These are phyloP conservation scores for Lepidopterella palustris DNA, from an alignment of 495 filamentous ascomycete species.

Conservation along the genomic window DNA sequence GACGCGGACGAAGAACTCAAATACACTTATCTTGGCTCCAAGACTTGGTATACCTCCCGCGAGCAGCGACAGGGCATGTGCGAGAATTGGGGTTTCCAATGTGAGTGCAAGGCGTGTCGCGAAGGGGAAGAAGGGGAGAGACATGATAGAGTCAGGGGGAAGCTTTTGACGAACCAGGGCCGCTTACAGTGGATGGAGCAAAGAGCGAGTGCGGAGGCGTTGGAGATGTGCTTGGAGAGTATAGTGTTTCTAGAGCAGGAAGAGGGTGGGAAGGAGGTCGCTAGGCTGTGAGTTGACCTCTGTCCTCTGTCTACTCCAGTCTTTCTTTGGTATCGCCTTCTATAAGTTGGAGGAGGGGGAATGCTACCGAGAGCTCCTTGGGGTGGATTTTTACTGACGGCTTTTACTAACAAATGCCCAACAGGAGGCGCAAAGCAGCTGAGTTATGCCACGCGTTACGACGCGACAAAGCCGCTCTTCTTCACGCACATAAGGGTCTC, in stretches of 20 bases:
- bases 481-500: not conserved
- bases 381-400: no score
- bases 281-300: not conserved
- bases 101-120: conserved; percentile 5
- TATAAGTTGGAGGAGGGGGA: not conserved
- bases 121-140: not conserved
- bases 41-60: not conserved
- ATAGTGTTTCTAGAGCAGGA: not conserved
- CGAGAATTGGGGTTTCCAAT: conserved; percentile 6
- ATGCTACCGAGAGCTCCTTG: no score
- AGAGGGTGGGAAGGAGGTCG: not conserved
- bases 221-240: not conserved
- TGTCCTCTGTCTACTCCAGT: no score
- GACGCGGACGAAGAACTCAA: conserved; percentile 20
- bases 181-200: not conserved
- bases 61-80: conserved; percentile 1
- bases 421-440: not conserved
- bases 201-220: not conserved
- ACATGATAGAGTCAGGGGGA: not conserved
- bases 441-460: not conserved
- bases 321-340: not conserved
- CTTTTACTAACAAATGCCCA: not conserved
- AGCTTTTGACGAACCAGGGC: not conserved
- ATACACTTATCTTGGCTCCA: conserved; percentile 12
- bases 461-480: not conserved